These are phyloP conservation scores for Talaromyces albobiverticillius DNA, from an alignment of 2,329 filamentous ascomycete genomes.

Conservation along the genomic window DNA sequence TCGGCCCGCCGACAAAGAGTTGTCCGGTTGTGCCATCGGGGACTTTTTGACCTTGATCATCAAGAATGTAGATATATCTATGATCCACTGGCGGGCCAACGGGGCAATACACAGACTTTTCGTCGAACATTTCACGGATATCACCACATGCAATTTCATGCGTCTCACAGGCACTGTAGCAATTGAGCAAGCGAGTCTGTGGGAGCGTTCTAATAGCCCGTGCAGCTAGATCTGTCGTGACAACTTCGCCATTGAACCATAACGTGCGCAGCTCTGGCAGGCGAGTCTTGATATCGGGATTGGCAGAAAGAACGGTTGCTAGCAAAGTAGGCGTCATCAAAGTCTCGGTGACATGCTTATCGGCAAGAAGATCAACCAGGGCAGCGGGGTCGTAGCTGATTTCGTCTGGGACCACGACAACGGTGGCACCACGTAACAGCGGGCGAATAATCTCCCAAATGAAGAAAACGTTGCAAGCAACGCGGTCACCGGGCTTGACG, in stretches of 20 bases:
- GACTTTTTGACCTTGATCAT: conserved; percentile 65
- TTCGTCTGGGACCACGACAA: conserved; percentile 71
- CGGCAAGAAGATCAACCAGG: conserved; percentile 66
- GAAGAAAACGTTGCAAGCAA: conserved; percentile 87
- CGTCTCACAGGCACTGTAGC: conserved; percentile 79
- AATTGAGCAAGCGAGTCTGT: conserved; percentile 68
- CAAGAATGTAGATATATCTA: conserved; percentile 68
- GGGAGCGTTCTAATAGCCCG: conserved; percentile 67
- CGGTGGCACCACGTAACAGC: conserved; percentile 70
- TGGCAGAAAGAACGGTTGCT: conserved; percentile 68
- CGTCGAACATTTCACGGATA: conserved; percentile 64
- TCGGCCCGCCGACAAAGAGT: conserved; percentile 69
- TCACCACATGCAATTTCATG: conserved; percentile 78
- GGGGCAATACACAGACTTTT: conserved; percentile 66
- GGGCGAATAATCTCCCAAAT: conserved; percentile 81
- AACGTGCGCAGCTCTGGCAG: conserved; percentile 67
- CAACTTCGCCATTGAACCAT: conserved; percentile 81
- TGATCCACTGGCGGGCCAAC: conserved; percentile 69
- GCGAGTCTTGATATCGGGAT: conserved; percentile 61
- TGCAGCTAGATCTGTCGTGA: conserved; percentile 71
- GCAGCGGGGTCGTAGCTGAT: conserved; percentile 73
- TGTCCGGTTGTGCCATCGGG: conserved; percentile 64
- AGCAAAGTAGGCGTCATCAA: conserved; percentile 80
- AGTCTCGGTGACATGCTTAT: conserved; percentile 70
- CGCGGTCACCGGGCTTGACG: conserved; percentile 67